These are phyloP conservation scores for Macadamia tetraphylla DNA, from an alignment of 164 flowering plant genomes.

Conservation along the genomic window DNA sequence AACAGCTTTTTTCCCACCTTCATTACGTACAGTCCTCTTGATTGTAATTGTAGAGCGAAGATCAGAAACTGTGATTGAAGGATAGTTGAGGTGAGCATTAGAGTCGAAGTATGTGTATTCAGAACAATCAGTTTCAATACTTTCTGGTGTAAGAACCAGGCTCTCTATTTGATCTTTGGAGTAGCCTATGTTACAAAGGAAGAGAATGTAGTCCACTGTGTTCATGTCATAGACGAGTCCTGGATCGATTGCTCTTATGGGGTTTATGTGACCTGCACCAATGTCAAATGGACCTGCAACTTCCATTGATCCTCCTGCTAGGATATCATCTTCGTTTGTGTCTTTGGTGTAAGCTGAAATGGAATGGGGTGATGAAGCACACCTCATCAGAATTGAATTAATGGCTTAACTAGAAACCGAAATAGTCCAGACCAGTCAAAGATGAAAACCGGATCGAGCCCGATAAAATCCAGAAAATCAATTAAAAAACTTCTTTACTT, in stretches of 20 bases:
- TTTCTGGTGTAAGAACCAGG: conserved; percentile 15
- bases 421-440: too few species aligned
- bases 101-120: background rate
- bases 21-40: conserved; percentile 48
- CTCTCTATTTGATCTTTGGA: conserved; percentile 28
- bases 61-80: conserved; percentile 46
- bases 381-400: too few species aligned
- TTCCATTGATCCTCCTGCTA: conserved; percentile 46
- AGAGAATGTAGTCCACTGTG: conserved; percentile 39
- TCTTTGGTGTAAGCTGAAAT: conserved; percentile 46
- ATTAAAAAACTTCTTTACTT: too few species aligned
- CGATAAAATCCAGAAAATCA: too few species aligned
- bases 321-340: conserved; percentile 30
- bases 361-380: too few species aligned
- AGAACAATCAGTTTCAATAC: conserved; percentile 21
- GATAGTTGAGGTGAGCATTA: conserved; percentile 44
- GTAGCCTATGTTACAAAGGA: conserved; percentile 60
- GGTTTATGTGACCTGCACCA: conserved; percentile 70
- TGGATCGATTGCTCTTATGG: conserved; percentile 60
- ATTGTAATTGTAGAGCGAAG: conserved; percentile 36
- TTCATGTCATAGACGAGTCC: conserved; percentile 62
- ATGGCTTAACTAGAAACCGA: too few species aligned
- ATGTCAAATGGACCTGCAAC: conserved; percentile 49
- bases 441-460: too few species aligned
- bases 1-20: conserved; percentile 27